phyloP scores from a whole-genome alignment of 1,284 basidiomycete genomes.

The Cutaneotrichosporon dermatis region DNA sequence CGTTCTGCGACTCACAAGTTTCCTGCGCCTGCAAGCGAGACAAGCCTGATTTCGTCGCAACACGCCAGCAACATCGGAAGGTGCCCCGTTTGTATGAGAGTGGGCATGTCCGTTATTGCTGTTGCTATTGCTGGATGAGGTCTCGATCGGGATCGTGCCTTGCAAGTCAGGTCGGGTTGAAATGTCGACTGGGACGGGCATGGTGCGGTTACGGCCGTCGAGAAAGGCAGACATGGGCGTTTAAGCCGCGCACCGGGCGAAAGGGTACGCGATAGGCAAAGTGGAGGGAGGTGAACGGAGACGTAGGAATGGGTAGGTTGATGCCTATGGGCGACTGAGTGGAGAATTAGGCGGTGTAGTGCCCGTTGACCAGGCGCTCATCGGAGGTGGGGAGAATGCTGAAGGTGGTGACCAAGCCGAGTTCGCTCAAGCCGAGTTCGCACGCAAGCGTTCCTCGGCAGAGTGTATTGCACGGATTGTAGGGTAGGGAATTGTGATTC shows the following conservation, averaged over 20 bases:
- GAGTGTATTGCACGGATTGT: too few species aligned
- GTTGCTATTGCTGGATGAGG: not conserved
- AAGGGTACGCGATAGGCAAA: not conserved
- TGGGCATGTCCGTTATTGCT: not conserved
- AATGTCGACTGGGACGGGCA: conserved; percentile 16
- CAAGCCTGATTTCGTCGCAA: conserved; percentile 33
- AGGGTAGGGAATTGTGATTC: too few species aligned
- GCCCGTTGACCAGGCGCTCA: too few species aligned
- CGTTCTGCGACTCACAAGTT: conserved; percentile 15
- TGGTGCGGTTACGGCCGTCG: conserved; percentile 3
- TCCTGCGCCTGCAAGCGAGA: conserved; percentile 28
- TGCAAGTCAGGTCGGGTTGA: conserved; percentile 11
- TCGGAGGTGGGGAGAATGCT: too few species aligned
- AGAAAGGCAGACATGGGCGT: conserved; percentile 3
- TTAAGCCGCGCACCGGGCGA: not conserved
- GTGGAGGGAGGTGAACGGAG: not conserved
- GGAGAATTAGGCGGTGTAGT: too few species aligned
- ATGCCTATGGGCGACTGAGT: too few species aligned
- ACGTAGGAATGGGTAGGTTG: too few species aligned
- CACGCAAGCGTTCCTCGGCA: too few species aligned
- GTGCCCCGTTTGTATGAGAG: conserved; percentile 5
- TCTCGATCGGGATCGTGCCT: conserved; percentile 18
- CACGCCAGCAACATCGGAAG: conserved; percentile 21
- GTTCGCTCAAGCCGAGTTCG: too few species aligned
- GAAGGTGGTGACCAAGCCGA: too few species aligned